A percentile compares a stretch with the other conserved stretches of the same genome.
These are phyloP conservation scores for Lathyrus aphaca DNA, from an alignment of 306 rosid species.

Conservation along the genomic window DNA sequence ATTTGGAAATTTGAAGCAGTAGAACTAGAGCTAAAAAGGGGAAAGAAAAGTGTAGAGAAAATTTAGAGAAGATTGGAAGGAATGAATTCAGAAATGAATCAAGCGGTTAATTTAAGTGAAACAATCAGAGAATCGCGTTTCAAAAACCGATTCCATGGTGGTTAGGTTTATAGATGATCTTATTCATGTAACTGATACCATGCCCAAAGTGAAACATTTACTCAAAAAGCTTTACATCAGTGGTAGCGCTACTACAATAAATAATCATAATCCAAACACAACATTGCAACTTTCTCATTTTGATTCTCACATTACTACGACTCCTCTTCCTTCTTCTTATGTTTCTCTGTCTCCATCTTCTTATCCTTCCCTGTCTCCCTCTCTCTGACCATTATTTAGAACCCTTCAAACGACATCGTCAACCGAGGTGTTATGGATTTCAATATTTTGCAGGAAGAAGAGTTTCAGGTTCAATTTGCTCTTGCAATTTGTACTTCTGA, in stretches of 20 bases:
- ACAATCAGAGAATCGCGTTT: slow-evolving; percentile 6
- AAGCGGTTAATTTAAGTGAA: slow-evolving; percentile 36
- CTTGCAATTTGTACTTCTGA: slow-evolving; percentile 93
- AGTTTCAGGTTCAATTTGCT: slow-evolving; percentile 95
- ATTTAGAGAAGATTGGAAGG: slow-evolving; percentile 31
- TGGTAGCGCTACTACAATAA: slow-evolving; percentile 44
- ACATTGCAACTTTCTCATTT: slow-evolving; percentile 31
- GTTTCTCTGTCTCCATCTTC: slow-evolving; percentile 47
- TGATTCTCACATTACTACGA: slow-evolving; percentile 45
- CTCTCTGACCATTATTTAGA: slow-evolving; percentile 25
- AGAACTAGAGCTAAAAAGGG: neutral
- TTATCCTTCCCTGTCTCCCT: slow-evolving; percentile 31
- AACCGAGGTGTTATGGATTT: slow-evolving; percentile 53
- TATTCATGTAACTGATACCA: neutral
- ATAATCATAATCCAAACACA: slow-evolving; percentile 56
- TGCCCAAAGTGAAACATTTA: slow-evolving; percentile 94
- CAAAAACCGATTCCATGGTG: neutral
- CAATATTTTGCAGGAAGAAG: slow-evolving; percentile 91
- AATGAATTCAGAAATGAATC: slow-evolving; percentile 13
- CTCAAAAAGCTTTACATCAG: slow-evolving; percentile 98
- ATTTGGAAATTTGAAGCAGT: neutral
- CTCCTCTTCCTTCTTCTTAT: slow-evolving; percentile 50
- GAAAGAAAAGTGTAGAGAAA: neutral
- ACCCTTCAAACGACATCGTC: neutral
- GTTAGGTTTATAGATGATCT: slow-evolving; percentile 41